Evolutionary conservation across 352 stramenopile genomes (phyloP).

Genomic region (Globisporangium middletonii): DNA sequence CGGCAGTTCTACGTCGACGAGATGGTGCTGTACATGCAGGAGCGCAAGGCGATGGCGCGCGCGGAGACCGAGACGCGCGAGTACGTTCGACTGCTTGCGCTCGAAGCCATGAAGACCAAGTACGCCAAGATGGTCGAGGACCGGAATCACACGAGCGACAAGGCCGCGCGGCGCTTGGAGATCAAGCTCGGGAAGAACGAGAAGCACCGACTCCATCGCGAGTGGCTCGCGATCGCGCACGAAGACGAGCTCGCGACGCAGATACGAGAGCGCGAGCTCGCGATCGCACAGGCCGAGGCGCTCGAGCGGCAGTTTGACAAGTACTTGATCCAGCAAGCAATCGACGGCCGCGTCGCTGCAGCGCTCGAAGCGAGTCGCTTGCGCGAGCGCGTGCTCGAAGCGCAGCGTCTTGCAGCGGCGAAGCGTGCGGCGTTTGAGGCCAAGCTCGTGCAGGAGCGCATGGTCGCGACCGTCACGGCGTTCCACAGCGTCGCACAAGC

Average conservation of each 20-base stretch:
- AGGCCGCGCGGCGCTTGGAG: constrained; percentile 56
- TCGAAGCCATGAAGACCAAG: constrained; percentile 71
- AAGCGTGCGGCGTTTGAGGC: constrained; percentile 37
- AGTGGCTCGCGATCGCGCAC: constrained; percentile 58
- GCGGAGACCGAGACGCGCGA: constrained; percentile 67
- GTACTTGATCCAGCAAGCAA: constrained; percentile 55
- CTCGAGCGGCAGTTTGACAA: constrained; percentile 54
- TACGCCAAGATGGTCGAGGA: constrained; percentile 68
- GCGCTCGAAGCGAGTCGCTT: constrained; percentile 39
- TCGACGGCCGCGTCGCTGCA: constrained; percentile 37
- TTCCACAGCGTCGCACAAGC: constrained; percentile 25
- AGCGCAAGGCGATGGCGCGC: constrained; percentile 59
- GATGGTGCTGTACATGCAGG: constrained; percentile 42
- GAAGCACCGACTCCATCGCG: constrained; percentile 60
- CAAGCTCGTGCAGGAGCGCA: constrained; percentile 56
- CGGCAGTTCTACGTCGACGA: constrained; percentile 71
- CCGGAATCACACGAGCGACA: constrained; percentile 50
- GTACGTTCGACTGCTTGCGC: constrained; percentile 51
- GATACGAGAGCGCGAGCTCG: constrained; percentile 44
- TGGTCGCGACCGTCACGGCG: constrained; percentile 57
- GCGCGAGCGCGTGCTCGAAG: constrained; percentile 38
- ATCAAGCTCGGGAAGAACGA: constrained; percentile 81
- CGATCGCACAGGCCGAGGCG: constrained; percentile 29
- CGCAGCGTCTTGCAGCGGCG: constrained; percentile 35
- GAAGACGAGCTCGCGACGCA: constrained; percentile 63